Base-by-base conservation (phyloP, 116 monocot species). In the Iris pallida region DNA sequence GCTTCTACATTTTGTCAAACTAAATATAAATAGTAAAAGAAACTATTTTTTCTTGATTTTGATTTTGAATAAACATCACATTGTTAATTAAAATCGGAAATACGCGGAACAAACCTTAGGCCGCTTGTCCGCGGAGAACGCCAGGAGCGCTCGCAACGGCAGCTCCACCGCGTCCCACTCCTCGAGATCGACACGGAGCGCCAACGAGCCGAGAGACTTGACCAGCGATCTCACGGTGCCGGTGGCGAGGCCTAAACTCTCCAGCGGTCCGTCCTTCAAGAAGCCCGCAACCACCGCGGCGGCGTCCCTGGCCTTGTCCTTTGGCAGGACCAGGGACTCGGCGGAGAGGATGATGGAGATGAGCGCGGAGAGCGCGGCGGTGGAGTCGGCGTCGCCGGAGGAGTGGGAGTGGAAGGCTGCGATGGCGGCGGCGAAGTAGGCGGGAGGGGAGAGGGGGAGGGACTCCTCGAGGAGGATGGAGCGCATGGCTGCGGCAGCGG, bases 401-500 rank as follows among this genome's bases (percentile, higher is more conserved):
- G 47, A 51, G 49, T 51, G 49, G 19, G 75, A 73, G 5, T 64
- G 77, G 57, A 93, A 47, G 53, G 85, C 73, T 9, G 85, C 63
- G 56, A 97, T 70, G 70, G 83, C 85, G 64, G 90, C 86, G 49
- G 87, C 82, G 69, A 97, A 81, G 73, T 92, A 97, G 19, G 87
- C 77, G 19, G 92, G 45, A 19, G 90, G 90, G 9, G 81, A 81
- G 63, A 83, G 85, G 46, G 89, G 87, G 15, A 87, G 79, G 20
- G 78, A 81, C 55, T 92, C 92, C 4, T 92, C 92, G 6, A 55
- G 55, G 64, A 97, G 86, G 48, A 92, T 80, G 64, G 92, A 86
- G 14, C 75, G 84, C 81, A 96, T 86, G 74, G 92, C 96, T 46
- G 83, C 82, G 58, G 92, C 96, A 16, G 83, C 81, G 20, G 96